Evolutionary conservation across 2,329 filamentous ascomycete species (phyloP), one percentile per base, ranked within the genome.

Genomic region (Talaromyces marneffei): DNA sequence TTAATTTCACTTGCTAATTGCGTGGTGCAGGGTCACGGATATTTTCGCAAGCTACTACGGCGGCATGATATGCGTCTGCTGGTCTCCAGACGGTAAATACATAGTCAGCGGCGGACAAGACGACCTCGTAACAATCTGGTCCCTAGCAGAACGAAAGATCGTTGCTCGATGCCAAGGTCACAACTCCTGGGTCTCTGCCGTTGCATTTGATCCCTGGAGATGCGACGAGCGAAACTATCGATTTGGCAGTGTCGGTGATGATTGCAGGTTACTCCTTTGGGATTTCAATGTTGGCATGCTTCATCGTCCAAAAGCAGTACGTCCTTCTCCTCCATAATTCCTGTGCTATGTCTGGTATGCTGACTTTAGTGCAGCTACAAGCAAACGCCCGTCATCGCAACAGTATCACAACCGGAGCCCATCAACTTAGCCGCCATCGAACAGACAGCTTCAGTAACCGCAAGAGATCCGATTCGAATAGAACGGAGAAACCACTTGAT

Each of bases 231-330:
- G 89, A 68, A 97, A 91, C 69, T 99, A 99, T 76, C 86, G 94
- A 1, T 96, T 99, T 69, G 94, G 94, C 31, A 96, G 91, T 69
- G 93, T 99, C 0, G 94, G 93, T 14, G 93, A 97, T 72, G 94
- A 99, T 73, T 91, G 92, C 68, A 84, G 92, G 61, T 79, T 99
- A 18, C 85, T 96, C 62, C 80, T 99, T 12, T 99, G 94, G 94
- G 94, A 99, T 78, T 99, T 99, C 73, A 96, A 88, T 66, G 91
- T 96, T 44, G 92, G 92, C 68, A 97, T 97, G 93, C 82, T 99
- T 68, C 90, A 95, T 75, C 85, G 92, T 63, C 93, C 94, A 20
- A 93, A 93, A 77, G 88, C 85, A 67, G 89, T 92, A 79, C 71
- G 89, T 83, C 44, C 65, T 23, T 57, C 68, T 20, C 29, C 54